phyloP scores from a whole-genome alignment of 2,329 filamentous ascomycete species.

The Diaporthe citri region DNA sequence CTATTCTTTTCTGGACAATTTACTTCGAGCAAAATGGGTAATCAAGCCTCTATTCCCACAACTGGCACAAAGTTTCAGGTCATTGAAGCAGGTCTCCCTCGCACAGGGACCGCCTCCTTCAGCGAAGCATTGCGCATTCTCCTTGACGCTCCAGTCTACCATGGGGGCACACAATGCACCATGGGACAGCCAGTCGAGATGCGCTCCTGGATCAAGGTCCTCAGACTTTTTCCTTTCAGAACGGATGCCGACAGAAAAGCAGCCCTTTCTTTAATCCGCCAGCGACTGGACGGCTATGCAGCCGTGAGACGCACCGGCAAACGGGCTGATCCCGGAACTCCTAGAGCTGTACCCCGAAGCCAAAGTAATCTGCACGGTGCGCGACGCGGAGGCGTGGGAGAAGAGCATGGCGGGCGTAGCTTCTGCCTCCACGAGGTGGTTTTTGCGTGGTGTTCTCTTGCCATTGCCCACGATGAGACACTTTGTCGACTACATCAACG shows the following conservation, averaged over 20 bases:
- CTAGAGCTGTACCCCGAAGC: conserved; percentile 63
- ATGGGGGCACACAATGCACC: conserved; percentile 7
- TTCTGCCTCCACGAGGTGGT: conserved; percentile 50
- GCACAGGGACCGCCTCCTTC: conserved; percentile 14
- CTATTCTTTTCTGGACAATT: background rate
- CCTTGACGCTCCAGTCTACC: background rate
- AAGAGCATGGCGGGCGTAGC: conserved; percentile 51
- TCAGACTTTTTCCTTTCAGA: conserved; percentile 1
- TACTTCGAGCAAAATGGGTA: background rate
- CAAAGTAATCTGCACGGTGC: conserved; percentile 59
- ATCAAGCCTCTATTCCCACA: background rate
- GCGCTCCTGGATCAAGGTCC: background rate
- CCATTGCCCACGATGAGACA: conserved; percentile 50
- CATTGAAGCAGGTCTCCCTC: conserved; percentile 3
- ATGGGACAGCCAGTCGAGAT: background rate
- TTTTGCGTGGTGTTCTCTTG: conserved; percentile 50
- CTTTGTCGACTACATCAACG: conserved; percentile 49
- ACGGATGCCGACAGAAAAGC: background rate
- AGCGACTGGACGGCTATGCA: conserved; percentile 46
- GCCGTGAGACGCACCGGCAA: conserved; percentile 58
- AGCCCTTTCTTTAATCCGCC: background rate
- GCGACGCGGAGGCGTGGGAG: conserved; percentile 55
- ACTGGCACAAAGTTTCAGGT: conserved; percentile 1
- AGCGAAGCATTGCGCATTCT: conserved; percentile 15
- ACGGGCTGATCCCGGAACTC: conserved; percentile 58